A percentile compares a stretch with the other conserved stretches of the same genome.
These are phyloP conservation scores for Bipolaris oryzae DNA, from an alignment of 2,329 filamentous ascomycete genomes.

Conservation along the genomic window DNA sequence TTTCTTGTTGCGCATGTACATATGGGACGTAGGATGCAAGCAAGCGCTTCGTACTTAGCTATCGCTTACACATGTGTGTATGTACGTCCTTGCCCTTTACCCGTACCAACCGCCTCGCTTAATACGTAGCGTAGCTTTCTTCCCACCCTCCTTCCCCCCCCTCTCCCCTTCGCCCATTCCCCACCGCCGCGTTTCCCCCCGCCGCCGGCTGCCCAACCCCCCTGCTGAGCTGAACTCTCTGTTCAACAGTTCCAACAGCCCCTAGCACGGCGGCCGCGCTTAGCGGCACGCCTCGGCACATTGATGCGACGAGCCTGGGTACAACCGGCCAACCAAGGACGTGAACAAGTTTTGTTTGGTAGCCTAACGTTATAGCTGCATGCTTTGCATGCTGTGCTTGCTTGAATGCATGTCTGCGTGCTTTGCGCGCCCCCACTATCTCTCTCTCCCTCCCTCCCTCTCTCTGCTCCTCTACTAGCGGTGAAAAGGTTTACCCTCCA, in stretches of 20 bases:
- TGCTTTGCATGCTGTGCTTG: background rate
- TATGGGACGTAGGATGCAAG: background rate
- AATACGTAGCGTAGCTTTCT: background rate
- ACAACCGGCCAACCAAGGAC: too few species aligned
- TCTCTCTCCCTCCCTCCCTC: too few species aligned
- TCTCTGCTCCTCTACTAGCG: background rate
- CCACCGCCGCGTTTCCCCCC: background rate
- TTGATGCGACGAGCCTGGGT: background rate
- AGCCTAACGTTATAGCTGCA: background rate
- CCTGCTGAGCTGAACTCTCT: background rate
- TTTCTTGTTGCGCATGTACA: background rate
- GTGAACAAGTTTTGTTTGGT: background rate
- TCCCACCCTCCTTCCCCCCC: background rate
- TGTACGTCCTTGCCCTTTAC: background rate
- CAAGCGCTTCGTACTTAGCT: background rate
- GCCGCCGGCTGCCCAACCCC: background rate
- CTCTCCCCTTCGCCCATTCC: background rate
- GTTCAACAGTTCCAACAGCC: background rate
- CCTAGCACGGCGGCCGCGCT: background rate
- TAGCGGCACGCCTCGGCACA: background rate
- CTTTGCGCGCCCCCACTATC: background rate
- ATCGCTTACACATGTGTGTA: background rate
- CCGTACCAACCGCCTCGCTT: slow-evolving; percentile 1
- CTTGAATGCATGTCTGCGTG: background rate
- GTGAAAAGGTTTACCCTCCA: too few species aligned